Evolutionary conservation across 1,284 basidiomycete genomes (phyloP).

Genomic region (Singerocomus inundabilis): DNA sequence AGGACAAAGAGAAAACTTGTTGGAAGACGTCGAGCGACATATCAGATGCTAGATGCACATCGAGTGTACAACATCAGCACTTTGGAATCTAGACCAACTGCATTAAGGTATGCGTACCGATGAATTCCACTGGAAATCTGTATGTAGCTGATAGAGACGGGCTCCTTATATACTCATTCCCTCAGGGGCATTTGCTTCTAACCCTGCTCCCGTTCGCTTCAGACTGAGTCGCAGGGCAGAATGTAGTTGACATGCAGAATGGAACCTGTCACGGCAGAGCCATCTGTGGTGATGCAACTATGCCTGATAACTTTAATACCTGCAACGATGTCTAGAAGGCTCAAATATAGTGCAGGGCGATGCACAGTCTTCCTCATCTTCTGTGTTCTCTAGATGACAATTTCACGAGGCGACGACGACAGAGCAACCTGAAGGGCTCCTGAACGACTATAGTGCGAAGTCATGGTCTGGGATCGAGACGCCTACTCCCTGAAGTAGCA

Average conservation of each 20-base stretch:
- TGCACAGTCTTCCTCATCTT: not conserved
- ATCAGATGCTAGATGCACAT: not conserved
- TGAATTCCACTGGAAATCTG: not conserved
- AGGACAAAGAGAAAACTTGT: conserved; percentile 16
- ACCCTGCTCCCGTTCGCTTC: not conserved
- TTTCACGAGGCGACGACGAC: too few relatives aligned
- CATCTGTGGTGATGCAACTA: not conserved
- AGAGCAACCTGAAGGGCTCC: not conserved
- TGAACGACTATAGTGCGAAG: not conserved
- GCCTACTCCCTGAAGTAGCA: not conserved
- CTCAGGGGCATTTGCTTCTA: not conserved
- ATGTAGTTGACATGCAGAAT: not conserved
- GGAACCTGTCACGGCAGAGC: not conserved
- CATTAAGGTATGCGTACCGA: not conserved
- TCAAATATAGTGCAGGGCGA: too few relatives aligned
- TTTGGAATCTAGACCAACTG: too few relatives aligned
- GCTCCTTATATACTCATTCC: not conserved
- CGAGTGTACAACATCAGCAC: not conserved
- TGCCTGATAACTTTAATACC: too few relatives aligned
- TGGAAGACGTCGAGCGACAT: conserved; percentile 25
- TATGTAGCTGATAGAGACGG: not conserved
- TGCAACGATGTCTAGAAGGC: not conserved
- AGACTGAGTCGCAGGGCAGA: not conserved
- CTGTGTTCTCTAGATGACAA: not conserved
- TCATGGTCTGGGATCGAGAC: too few relatives aligned